phyloP scores from a whole-genome alignment of 345 rosid genomes.

The Eucalyptus cloeziana region DNA sequence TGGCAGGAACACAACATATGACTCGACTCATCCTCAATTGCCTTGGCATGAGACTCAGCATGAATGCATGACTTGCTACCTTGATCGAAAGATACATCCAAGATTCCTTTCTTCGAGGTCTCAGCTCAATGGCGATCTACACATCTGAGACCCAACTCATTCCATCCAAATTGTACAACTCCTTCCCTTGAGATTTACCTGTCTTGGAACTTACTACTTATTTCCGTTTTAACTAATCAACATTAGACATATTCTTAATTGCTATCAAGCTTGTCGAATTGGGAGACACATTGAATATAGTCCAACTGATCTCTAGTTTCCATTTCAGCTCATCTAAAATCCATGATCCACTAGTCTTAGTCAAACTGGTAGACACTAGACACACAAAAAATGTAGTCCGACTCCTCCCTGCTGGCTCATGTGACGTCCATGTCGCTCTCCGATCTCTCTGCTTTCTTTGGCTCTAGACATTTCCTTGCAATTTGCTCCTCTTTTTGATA shows the following conservation, averaged over 20 bases:
- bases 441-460: background rate
- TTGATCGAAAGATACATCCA: background rate
- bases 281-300: background rate
- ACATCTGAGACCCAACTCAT: background rate
- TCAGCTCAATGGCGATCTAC: background rate
- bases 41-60: no score
- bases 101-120: background rate
- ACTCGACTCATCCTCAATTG: no score
- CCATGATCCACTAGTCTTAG: background rate
- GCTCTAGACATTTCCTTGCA: background rate
- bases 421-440: background rate
- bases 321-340: background rate
- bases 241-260: background rate
- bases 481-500: background rate
- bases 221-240: background rate
- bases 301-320: background rate
- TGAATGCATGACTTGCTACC: no score
- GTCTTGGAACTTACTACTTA: background rate
- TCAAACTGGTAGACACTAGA: no score
- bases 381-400: no score
- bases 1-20: background rate
- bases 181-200: background rate
- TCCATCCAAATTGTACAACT: background rate
- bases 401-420: no score
- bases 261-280: background rate